Evolutionary conservation across 441 rosid genomes (phyloP).

Genomic region (Gossypium lobatum): DNA sequence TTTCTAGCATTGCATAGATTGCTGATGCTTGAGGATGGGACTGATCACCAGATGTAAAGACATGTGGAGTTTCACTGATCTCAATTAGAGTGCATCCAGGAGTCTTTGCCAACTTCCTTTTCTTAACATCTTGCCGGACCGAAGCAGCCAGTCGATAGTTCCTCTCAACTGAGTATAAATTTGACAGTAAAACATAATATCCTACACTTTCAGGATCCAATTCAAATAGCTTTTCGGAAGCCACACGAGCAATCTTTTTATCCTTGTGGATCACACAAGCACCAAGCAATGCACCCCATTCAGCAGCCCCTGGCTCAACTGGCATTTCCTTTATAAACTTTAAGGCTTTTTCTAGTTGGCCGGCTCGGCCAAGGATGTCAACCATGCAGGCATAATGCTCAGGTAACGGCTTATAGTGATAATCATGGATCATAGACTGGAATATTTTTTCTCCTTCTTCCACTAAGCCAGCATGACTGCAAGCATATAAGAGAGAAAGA

Average conservation of each 20-base stretch:
- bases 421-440: conserved; percentile 30
- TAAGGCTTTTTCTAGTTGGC: conserved; percentile 34
- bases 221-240: conserved; percentile 29
- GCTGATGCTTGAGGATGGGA: conserved; percentile 28
- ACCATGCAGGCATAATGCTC: conserved; percentile 48
- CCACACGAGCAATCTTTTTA: conserved; percentile 29
- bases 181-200: conserved; percentile 30
- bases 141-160: conserved; percentile 28
- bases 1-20: conserved; percentile 21
- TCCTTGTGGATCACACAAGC: conserved; percentile 48
- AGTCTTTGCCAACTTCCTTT: conserved; percentile 14
- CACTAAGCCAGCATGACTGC: conserved; percentile 45
- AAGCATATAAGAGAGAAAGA: conserved; percentile 34
- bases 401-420: conserved; percentile 28
- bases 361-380: conserved; percentile 42
- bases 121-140: conserved; percentile 12
- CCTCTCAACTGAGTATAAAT: conserved; percentile 26
- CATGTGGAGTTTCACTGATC: conserved; percentile 25
- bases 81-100: conserved; percentile 35
- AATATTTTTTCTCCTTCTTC: conserved; percentile 35
- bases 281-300: conserved; percentile 47
- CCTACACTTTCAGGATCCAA: conserved; percentile 31
- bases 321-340: conserved; percentile 38
- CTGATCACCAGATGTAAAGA: conserved; percentile 30
- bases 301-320: conserved; percentile 35